Percentiles rank a stretch among this genome's conserved stretches.
phyloP scores from a whole-genome alignment of 2,329 filamentous ascomycete genomes.

The Penicillium oxalicum region DNA sequence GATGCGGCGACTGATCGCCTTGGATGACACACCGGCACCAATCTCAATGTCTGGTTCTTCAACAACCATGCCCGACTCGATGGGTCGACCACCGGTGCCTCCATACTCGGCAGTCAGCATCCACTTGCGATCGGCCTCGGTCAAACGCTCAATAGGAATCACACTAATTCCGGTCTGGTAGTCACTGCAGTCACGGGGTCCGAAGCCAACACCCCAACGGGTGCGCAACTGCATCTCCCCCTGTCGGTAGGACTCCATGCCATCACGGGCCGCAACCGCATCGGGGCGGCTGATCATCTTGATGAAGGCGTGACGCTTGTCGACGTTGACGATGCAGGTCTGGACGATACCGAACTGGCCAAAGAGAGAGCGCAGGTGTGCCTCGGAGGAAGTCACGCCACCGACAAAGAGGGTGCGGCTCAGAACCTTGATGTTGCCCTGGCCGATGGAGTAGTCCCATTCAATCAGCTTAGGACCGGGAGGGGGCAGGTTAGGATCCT shows the following conservation, averaged over 20 bases:
- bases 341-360: conserved; percentile 78
- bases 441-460: conserved; percentile 66
- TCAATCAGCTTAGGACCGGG: conserved; percentile 69
- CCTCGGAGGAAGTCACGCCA: conserved; percentile 80
- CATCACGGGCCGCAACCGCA: conserved; percentile 74
- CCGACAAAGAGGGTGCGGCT: conserved; percentile 96
- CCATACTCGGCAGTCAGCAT: conserved; percentile 90
- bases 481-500: conserved; percentile 39
- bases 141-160: conserved; percentile 87
- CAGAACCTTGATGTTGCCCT: conserved; percentile 79
- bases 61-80: conserved; percentile 78
- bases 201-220: conserved; percentile 95
- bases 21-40: conserved; percentile 91
- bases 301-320: conserved; percentile 97
- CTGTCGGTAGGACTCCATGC: conserved; percentile 74
- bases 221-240: conserved; percentile 74
- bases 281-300: conserved; percentile 93
- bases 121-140: conserved; percentile 96
- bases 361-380: conserved; percentile 76
- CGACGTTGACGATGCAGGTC: conserved; percentile 95
- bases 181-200: conserved; percentile 93
- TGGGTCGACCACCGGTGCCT: conserved; percentile 75
- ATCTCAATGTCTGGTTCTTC: conserved; percentile 99
- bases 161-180: conserved; percentile 87
- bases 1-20: conserved; percentile 54